Base-by-base conservation (phyloP, 371 early-diverging fungal species). In the Mortierella sp. region DNA sequence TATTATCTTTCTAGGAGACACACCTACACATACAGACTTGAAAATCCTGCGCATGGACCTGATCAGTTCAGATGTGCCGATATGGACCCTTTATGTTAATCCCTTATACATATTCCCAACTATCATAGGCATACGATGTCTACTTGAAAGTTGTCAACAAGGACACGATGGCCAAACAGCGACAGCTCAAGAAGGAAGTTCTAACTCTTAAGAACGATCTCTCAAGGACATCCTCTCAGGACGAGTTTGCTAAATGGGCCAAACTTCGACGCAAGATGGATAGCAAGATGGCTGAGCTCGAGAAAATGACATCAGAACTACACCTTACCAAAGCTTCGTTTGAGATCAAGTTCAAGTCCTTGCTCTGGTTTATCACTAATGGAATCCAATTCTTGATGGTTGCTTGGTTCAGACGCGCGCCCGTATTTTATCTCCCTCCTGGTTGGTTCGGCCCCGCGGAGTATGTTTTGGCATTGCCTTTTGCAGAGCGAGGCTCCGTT, bases 201-300 rank as follows among this genome's bases (percentile, higher is more conserved):
- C 67, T 94, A 24, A 86, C 83, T 28, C 54, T 88, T 59, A 91
- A 91, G 84, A 84, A 78, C 69, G 92, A 94, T 37, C 83, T 93
- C 26, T 65, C 85, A 35, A 73, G 87, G 72, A 93, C 92, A 3
- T 93, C 92, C 57, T 91, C 93, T 16, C 94, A 94, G 90, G 96
- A 97, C 84, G 93, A 97, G 84, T 97, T 97, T 90, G 95, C 98
- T 22, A 94, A 93, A 83, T 97, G 98, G 98, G 98, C 97, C 52
- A 96, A 95, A 85, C 85, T 96, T 79, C 89, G 96, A 54, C 89
- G 98, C 79, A 89, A 90, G 70, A 88, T 95, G 66, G 98, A 97
- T 83, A 91, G 90, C 62, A 84, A 85, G 40, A 83, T 89, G 63
- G 87, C 88, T 18, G 91, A 92, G 61, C 79, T 89, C 28, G 93